phyloP scores from a whole-genome alignment of 805 yeast genomes.

The Gaillardinia entomophila region DNA sequence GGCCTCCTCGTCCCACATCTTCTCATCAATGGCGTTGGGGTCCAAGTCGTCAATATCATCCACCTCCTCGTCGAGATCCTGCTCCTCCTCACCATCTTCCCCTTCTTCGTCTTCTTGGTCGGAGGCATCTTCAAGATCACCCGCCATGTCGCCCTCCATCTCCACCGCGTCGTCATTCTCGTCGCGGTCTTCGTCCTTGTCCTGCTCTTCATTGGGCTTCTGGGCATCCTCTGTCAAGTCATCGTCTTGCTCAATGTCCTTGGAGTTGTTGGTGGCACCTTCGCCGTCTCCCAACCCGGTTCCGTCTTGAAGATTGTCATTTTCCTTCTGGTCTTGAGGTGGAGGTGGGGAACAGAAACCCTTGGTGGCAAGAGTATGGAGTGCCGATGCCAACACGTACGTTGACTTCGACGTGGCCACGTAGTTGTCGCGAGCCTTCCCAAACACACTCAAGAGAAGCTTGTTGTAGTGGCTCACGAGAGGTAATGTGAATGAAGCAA shows the following conservation, averaged over 20 bases:
- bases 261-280: conserved; percentile 75
- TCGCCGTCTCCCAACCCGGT: conserved; percentile 91
- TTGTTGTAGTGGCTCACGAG: conserved; percentile 54
- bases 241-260: conserved; percentile 88
- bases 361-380: conserved; percentile 58
- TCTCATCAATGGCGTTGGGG: conserved; percentile 93
- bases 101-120: conserved; percentile 55
- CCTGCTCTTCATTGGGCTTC: conserved; percentile 64
- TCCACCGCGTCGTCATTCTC: conserved; percentile 87
- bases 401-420: conserved; percentile 54
- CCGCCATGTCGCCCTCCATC: conserved; percentile 96
- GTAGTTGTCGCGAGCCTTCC: conserved; percentile 45
- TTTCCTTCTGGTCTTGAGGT: conserved; percentile 56
- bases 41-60: conserved; percentile 83
- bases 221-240: conserved; percentile 78
- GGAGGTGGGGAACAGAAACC: conserved; percentile 95
- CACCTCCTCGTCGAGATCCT: conserved; percentile 81
- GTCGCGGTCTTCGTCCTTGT: conserved; percentile 55
- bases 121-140: conserved; percentile 75
- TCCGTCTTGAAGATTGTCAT: conserved; percentile 69
- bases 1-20: conserved; percentile 96
- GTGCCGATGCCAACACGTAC: conserved; percentile 47
- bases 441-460: conserved; percentile 39
- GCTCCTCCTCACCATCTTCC: conserved; percentile 37
- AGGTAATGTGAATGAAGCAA: conserved; percentile 56